Percentiles rank a stretch among this genome's conserved stretches.
phyloP scores from a whole-genome alignment of 768 basidiomycete species.

The Psilocybe cyanescens region DNA sequence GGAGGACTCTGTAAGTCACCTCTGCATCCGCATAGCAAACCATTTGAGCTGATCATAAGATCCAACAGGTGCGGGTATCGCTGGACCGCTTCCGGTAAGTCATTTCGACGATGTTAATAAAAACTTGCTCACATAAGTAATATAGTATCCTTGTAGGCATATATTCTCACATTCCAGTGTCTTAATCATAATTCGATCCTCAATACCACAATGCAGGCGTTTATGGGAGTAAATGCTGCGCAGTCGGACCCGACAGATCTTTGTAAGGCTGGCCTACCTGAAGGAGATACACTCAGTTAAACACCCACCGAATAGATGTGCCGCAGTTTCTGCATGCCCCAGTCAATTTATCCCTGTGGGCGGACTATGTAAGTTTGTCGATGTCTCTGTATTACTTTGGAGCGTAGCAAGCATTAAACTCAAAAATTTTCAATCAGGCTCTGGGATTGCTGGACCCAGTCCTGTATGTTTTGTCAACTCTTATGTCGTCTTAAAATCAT shows the following conservation, averaged over 20 bases:
- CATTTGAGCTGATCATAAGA: background rate
- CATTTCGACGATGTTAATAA: background rate
- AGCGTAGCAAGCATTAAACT: background rate
- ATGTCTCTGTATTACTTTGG: background rate
- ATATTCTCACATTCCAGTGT: no score
- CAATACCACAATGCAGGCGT: slow-evolving; percentile 9
- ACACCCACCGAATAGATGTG: slow-evolving; percentile 10
- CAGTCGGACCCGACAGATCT: slow-evolving; percentile 15
- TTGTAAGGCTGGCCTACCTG: slow-evolving; percentile 12
- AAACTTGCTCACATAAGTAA: background rate
- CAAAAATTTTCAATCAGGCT: slow-evolving; percentile 11
- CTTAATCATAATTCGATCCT: no score
- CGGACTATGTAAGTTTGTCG: slow-evolving; percentile 15
- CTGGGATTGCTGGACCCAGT: slow-evolving; percentile 21
- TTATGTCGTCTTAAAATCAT: background rate
- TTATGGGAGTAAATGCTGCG: slow-evolving; percentile 21
- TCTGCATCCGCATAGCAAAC: background rate
- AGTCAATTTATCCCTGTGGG: slow-evolving; percentile 18
- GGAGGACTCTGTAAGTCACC: slow-evolving; percentile 16
- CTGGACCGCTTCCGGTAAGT: slow-evolving; percentile 19
- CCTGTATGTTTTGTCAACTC: slow-evolving; percentile 7
- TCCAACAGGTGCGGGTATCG: slow-evolving; percentile 19
- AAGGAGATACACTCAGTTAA: background rate
- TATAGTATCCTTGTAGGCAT: background rate
- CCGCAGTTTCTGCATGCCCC: slow-evolving; percentile 17